Conservation (phyloP, 306 rosid species). For the Trifolium fragiferum region DNA sequence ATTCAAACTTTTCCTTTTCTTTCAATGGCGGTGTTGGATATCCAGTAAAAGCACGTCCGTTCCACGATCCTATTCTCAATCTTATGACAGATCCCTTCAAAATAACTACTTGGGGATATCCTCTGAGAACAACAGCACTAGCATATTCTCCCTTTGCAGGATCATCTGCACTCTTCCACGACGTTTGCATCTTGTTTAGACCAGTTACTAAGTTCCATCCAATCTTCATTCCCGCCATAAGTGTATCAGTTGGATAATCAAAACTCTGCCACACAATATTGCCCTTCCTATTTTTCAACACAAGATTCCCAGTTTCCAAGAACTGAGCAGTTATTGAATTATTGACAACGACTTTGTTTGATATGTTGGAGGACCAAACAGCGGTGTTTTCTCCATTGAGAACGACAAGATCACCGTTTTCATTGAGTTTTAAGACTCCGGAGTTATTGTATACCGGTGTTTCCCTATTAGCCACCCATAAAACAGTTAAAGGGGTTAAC, state of each 20-base stretch:
- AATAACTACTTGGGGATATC: too few species aligned
- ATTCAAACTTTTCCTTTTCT: not conserved
- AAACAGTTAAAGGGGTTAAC: not conserved
- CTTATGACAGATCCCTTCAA: too few species aligned
- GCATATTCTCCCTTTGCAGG: too few species aligned
- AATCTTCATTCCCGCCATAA: too few species aligned
- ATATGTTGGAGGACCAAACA: not conserved
- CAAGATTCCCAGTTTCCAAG: slow-evolving; percentile 38
- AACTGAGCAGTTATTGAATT: slow-evolving; percentile 9
- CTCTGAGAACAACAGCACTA: too few species aligned
- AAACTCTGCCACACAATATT: slow-evolving; percentile 35
- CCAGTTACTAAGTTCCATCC: not conserved
- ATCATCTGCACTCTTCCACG: too few species aligned
- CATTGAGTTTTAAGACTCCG: not conserved
- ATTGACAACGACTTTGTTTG: not conserved
- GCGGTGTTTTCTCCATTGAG: not conserved
- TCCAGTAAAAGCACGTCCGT: too few species aligned
- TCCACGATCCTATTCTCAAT: too few species aligned
- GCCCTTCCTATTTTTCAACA: slow-evolving; percentile 20
- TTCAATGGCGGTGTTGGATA: not conserved
- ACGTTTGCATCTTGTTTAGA: not conserved
- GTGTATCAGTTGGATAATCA: too few species aligned
- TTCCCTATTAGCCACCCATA: not conserved
- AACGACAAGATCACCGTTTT: not conserved
- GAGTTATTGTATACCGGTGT: not conserved